A percentile compares a stretch with the other conserved stretches of the same genome.
Conservation (phyloP, 2,329 filamentous ascomycete genomes). For the Talaromyces sp. region DNA sequence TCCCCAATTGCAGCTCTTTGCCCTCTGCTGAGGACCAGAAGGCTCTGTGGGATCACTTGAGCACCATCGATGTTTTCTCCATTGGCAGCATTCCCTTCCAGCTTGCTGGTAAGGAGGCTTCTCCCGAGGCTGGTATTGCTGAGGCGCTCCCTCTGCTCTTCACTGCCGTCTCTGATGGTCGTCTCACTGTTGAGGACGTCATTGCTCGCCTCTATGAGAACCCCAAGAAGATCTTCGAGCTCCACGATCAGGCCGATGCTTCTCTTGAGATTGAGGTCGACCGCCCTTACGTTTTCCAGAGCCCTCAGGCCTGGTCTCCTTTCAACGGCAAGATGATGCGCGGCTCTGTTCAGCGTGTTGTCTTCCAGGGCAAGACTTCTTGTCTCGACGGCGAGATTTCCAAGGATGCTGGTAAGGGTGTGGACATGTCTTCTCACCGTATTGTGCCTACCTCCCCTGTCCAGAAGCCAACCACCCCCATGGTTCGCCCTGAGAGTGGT, state of each 20-base stretch:
- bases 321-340: slow-evolving; percentile 70
- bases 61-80: slow-evolving; percentile 76
- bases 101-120: slow-evolving; percentile 62
- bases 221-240: slow-evolving; percentile 78
- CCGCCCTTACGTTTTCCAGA: slow-evolving; percentile 64
- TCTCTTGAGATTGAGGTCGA: slow-evolving; percentile 76
- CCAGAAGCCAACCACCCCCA: slow-evolving; percentile 54
- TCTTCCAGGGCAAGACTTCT: slow-evolving; percentile 72
- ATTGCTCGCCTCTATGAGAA: slow-evolving; percentile 73
- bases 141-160: slow-evolving; percentile 75
- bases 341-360: slow-evolving; percentile 73
- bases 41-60: slow-evolving; percentile 73
- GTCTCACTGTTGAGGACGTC: slow-evolving; percentile 73
- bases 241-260: slow-evolving; percentile 76
- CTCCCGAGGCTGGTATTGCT: slow-evolving; percentile 67
- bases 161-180: slow-evolving; percentile 74
- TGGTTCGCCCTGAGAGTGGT: slow-evolving; percentile 41
- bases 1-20: slow-evolving; percentile 66
- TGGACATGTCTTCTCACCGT: slow-evolving; percentile 74
- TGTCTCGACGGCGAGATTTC: slow-evolving; percentile 72
- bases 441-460: slow-evolving; percentile 57
- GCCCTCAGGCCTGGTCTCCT: slow-evolving; percentile 65
- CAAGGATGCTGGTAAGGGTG: slow-evolving; percentile 61
- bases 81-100: slow-evolving; percentile 78
- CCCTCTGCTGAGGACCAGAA: slow-evolving; percentile 69